These are phyloP conservation scores for Hippophae rhamnoides DNA, from an alignment of 306 rosid genomes.

Conservation along the genomic window DNA sequence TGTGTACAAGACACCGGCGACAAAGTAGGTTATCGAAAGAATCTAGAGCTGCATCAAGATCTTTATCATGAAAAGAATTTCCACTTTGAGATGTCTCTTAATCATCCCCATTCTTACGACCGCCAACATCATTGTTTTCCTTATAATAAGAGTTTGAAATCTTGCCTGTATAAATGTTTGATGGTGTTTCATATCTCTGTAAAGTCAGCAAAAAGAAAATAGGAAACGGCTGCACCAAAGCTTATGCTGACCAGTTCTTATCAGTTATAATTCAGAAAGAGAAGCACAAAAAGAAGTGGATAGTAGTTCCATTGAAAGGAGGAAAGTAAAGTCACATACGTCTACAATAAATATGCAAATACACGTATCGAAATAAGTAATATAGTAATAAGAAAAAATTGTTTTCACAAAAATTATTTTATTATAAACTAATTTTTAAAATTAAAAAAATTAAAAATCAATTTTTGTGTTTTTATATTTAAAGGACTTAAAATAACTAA, in stretches of 20 bases:
- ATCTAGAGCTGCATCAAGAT: slow-evolving; percentile 95
- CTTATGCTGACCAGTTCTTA: slow-evolving; percentile 68
- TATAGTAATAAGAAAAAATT: too few species aligned
- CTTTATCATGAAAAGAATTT: slow-evolving; percentile 71
- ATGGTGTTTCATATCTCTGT: slow-evolving; percentile 90
- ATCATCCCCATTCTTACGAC: slow-evolving; percentile 38
- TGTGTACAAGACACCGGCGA: slow-evolving; percentile 87
- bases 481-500: too few species aligned
- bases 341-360: too few species aligned
- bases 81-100: slow-evolving; percentile 48
- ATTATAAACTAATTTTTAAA: too few species aligned
- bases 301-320: slow-evolving; percentile 3
- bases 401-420: too few species aligned
- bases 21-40: slow-evolving; percentile 97
- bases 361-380: too few species aligned
- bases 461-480: too few species aligned
- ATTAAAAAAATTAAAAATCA: too few species aligned
- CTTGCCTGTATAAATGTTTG: slow-evolving; percentile 98
- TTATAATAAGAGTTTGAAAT: slow-evolving; percentile 44
- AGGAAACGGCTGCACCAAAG: slow-evolving; percentile 83
- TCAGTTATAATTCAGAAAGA: slow-evolving; percentile 25
- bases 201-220: slow-evolving; percentile 87
- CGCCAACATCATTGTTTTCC: slow-evolving; percentile 45
- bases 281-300: slow-evolving; percentile 15
- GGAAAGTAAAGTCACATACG: background rate